phyloP scores from a whole-genome alignment of 2,329 filamentous ascomycete species.

The Dactylellina haptotyla region DNA sequence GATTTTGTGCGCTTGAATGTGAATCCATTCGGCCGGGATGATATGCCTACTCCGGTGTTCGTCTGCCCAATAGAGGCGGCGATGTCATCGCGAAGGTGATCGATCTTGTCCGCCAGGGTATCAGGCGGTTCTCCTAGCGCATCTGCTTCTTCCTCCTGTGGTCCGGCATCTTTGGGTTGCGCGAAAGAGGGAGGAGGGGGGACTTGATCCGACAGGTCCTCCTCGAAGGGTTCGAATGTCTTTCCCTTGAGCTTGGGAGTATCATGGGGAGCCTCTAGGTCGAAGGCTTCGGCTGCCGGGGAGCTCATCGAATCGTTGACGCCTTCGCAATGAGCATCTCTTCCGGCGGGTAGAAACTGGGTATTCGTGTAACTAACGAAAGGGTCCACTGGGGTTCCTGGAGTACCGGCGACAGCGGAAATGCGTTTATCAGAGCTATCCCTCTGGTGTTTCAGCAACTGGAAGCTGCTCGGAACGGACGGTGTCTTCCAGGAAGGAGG shows the following conservation, averaged over 20 bases:
- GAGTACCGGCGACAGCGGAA: slow-evolving; percentile 32
- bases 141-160: slow-evolving; percentile 3
- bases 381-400: slow-evolving; percentile 16
- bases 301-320: slow-evolving; percentile 54
- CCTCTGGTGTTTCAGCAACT: too few relatives aligned
- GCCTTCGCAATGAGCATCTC: slow-evolving; percentile 46
- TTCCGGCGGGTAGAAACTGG: slow-evolving; percentile 15
- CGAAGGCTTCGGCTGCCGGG: slow-evolving; percentile 53
- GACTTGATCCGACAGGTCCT: slow-evolving; percentile 29
- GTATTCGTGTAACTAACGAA: slow-evolving; percentile 2
- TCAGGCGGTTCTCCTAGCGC: slow-evolving; percentile 40
- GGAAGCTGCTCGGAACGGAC: too few relatives aligned
- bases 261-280: slow-evolving; percentile 51
- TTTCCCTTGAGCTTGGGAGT: slow-evolving; percentile 47
- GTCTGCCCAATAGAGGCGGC: too few relatives aligned
- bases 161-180: slow-evolving; percentile 3
- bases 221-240: slow-evolving; percentile 51
- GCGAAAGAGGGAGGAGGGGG: too few relatives aligned
- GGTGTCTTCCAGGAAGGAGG: not conserved
- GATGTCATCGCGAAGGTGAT: slow-evolving; percentile 18
- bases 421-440: slow-evolving; percentile 10
- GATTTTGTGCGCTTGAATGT: slow-evolving; percentile 50
- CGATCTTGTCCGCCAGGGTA: slow-evolving; percentile 32
- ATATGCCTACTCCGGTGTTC: not conserved
- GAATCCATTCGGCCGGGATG: slow-evolving; percentile 42